A percentile compares a stretch with the other conserved stretches of the same genome.
These are phyloP conservation scores for Leucaena leucocephala DNA, from an alignment of 306 rosid genomes.

Conservation along the genomic window DNA sequence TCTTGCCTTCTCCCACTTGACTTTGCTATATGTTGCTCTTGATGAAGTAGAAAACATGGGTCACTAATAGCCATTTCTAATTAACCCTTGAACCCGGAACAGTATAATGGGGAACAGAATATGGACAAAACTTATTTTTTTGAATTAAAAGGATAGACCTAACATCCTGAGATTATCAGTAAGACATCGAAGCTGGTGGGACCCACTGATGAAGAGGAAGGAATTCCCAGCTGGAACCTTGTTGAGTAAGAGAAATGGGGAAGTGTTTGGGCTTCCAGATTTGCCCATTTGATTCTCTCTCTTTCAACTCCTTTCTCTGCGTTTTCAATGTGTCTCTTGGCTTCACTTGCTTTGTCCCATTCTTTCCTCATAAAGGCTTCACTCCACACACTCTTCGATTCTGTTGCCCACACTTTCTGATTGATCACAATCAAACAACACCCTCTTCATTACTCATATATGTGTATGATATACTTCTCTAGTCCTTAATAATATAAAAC, in stretches of 20 bases:
- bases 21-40: too few relatives aligned
- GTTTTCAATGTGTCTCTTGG: constrained; percentile 57
- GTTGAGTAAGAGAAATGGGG: constrained; percentile 39
- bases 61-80: too few relatives aligned
- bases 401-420: constrained; percentile 47
- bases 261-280: constrained; percentile 61
- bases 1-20: too few relatives aligned
- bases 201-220: constrained; percentile 53
- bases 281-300: constrained; percentile 43
- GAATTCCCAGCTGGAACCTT: constrained; percentile 56
- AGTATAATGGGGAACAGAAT: too few relatives aligned
- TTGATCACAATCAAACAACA: background rate
- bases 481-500: too few relatives aligned
- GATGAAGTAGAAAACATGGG: too few relatives aligned
- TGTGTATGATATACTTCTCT: too few relatives aligned
- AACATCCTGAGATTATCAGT: too few relatives aligned
- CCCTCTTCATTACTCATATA: too few relatives aligned
- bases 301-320: constrained; percentile 50
- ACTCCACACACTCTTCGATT: constrained; percentile 59
- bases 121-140: too few relatives aligned
- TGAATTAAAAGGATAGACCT: too few relatives aligned
- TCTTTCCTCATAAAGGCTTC: constrained; percentile 52
- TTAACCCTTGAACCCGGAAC: too few relatives aligned
- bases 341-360: constrained; percentile 63
- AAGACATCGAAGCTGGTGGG: constrained; percentile 28